Evolutionary conservation across 768 basidiomycete species (phyloP).

Genomic region (Holtermannia corniformis): DNA sequence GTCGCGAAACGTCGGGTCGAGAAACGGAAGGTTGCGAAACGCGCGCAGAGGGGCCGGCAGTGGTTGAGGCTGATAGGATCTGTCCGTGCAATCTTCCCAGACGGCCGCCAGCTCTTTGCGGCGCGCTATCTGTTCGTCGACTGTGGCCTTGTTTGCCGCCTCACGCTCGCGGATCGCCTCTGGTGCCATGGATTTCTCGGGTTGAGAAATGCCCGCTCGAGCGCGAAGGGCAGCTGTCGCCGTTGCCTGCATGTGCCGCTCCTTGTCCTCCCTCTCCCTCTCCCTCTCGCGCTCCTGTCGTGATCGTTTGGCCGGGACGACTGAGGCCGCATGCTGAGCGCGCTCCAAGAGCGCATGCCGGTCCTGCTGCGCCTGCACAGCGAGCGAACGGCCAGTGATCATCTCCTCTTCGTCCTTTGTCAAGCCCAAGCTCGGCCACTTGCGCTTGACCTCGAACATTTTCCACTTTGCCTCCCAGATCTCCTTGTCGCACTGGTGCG

Average conservation of each 20-base stretch:
- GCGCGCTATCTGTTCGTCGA: constrained; percentile 54
- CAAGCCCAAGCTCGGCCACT: constrained; percentile 44
- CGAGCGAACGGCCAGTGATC: constrained; percentile 28
- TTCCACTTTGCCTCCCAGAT: constrained; percentile 73
- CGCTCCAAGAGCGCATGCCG: constrained; percentile 7
- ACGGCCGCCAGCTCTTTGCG: constrained; percentile 66
- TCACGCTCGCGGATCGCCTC: constrained; percentile 49
- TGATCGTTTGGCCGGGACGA: constrained; percentile 46
- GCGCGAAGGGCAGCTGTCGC: constrained; percentile 3
- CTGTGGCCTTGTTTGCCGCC: constrained; percentile 51
- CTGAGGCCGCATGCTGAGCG: constrained; percentile 32
- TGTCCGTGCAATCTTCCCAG: constrained; percentile 83
- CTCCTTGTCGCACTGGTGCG: constrained; percentile 50
- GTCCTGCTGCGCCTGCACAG: constrained; percentile 3
- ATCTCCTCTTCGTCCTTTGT: constrained; percentile 43
- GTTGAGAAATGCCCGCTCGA: not conserved
- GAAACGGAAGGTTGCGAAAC: constrained; percentile 37
- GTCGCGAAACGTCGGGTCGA: constrained; percentile 58
- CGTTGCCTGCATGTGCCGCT: constrained; percentile 2
- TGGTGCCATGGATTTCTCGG: constrained; percentile 42
- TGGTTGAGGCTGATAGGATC: constrained; percentile 59
- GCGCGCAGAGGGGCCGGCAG: constrained; percentile 48
- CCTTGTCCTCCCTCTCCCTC: constrained; percentile 32
- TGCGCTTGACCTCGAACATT: constrained; percentile 69
- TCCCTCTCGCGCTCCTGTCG: constrained; percentile 17